A percentile compares a stretch with the other conserved stretches of the same genome.
Evolutionary conservation across 208 protist species (phyloP).

Genomic region (Leishmania arabica): DNA sequence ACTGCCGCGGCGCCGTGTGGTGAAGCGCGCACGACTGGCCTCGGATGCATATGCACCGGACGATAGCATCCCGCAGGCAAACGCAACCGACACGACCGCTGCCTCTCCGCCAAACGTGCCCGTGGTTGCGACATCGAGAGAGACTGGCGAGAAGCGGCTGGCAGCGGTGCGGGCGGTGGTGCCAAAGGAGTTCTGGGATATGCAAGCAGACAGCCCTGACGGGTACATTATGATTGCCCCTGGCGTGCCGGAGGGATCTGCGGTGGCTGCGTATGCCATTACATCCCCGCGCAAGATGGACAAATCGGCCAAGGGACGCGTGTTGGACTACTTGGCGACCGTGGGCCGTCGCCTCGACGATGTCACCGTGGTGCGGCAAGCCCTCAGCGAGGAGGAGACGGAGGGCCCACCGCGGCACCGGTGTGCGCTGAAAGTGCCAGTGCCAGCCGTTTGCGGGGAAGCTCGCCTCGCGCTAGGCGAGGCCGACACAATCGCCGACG

Average conservation of each 20-base stretch:
- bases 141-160: neutral
- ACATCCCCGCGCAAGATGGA: slow-evolving; percentile 40
- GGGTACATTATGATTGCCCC: slow-evolving; percentile 75
- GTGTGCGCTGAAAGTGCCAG: slow-evolving; percentile 62
- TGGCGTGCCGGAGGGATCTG: slow-evolving; percentile 26
- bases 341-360: slow-evolving; percentile 75
- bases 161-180: slow-evolving; percentile 25
- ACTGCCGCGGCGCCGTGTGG: slow-evolving; percentile 17
- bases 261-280: slow-evolving; percentile 16
- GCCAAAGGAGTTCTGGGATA: slow-evolving; percentile 51
- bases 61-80: too few relatives aligned
- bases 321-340: slow-evolving; percentile 67
- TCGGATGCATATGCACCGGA: neutral
- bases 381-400: slow-evolving; percentile 49
- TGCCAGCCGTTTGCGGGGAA: slow-evolving; percentile 73
- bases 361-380: slow-evolving; percentile 52
- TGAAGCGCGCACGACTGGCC: slow-evolving; percentile 29
- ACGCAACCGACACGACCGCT: neutral
- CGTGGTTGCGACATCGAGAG: neutral
- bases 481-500: slow-evolving; percentile 55
- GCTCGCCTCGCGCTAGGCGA: slow-evolving; percentile 76
- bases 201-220: slow-evolving; percentile 66
- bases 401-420: slow-evolving; percentile 33
- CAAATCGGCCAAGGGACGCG: slow-evolving; percentile 47
- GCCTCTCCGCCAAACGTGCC: neutral